phyloP scores from a whole-genome alignment of 306 rosid genomes.

The Dalbergia cochinchinensis region DNA sequence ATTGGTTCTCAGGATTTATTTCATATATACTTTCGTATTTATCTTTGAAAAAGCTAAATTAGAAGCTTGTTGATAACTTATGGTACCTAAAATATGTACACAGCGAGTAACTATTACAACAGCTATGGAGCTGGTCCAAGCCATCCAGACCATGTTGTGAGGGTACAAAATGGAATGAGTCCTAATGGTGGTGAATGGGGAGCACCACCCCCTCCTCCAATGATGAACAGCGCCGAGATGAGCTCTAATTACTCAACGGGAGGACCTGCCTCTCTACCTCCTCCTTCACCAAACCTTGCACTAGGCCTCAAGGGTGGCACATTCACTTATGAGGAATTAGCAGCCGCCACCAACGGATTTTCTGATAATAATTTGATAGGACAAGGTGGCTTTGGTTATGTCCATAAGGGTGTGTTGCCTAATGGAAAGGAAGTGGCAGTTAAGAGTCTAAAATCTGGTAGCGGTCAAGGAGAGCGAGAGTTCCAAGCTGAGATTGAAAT shows the following conservation, averaged over 20 bases:
- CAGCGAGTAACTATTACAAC: slow-evolving; percentile 57
- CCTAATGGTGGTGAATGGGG: slow-evolving; percentile 60
- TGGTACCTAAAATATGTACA: slow-evolving; percentile 1
- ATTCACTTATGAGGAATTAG: slow-evolving; percentile 80
- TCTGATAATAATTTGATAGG: slow-evolving; percentile 66
- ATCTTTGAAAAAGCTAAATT: background rate
- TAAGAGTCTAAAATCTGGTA: slow-evolving; percentile 74
- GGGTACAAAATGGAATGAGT: slow-evolving; percentile 60
- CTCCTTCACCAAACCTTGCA: slow-evolving; percentile 71
- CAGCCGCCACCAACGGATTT: slow-evolving; percentile 73
- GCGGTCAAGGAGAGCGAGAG: slow-evolving; percentile 86
- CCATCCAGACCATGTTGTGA: slow-evolving; percentile 62
- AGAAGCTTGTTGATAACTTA: background rate
- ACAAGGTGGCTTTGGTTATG: slow-evolving; percentile 92
- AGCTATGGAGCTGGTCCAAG: slow-evolving; percentile 39
- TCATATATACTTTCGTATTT: background rate
- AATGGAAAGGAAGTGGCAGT: slow-evolving; percentile 87
- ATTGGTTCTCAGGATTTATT: background rate
- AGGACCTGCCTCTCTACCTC: slow-evolving; percentile 70
- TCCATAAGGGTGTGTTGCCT: slow-evolving; percentile 82
- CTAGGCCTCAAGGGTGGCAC: slow-evolving; percentile 77
- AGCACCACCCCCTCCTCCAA: slow-evolving; percentile 48
- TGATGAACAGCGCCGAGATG: slow-evolving; percentile 60
- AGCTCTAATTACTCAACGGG: slow-evolving; percentile 55
- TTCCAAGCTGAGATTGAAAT: slow-evolving; percentile 91